Evolutionary conservation across 768 basidiomycete species (phyloP).

Genomic region (Boletus insuetus): DNA sequence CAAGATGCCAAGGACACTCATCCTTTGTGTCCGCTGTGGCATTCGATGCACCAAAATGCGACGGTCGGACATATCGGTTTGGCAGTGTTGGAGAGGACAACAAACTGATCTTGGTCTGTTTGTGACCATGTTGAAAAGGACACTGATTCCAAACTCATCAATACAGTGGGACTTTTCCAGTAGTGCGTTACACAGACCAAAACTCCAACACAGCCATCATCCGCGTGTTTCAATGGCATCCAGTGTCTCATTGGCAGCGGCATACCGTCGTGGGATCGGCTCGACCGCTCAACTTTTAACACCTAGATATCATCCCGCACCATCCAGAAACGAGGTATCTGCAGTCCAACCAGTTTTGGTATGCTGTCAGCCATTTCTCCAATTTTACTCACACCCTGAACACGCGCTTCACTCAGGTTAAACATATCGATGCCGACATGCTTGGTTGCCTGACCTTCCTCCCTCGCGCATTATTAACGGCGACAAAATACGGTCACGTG

Average conservation of each 20-base stretch:
- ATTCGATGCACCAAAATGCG: constrained; percentile 87
- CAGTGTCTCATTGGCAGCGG: constrained; percentile 66
- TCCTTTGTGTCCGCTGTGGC: constrained; percentile 89
- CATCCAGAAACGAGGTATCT: constrained; percentile 86
- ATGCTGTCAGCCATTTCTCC: constrained; percentile 23
- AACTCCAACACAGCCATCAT: constrained; percentile 66
- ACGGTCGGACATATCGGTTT: constrained; percentile 89
- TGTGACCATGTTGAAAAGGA: not conserved
- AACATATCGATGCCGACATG: constrained; percentile 78
- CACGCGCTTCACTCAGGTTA: constrained; percentile 48
- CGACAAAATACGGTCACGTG: constrained; percentile 73
- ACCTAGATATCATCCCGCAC: constrained; percentile 79
- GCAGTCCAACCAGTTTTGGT: constrained; percentile 90
- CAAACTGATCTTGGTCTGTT: constrained; percentile 79
- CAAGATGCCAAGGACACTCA: constrained; percentile 95
- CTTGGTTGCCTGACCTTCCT: constrained; percentile 74
- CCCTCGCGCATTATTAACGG: constrained; percentile 74
- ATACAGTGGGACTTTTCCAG: constrained; percentile 92
- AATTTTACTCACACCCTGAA: not conserved
- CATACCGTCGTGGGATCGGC: constrained; percentile 55
- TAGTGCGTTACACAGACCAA: constrained; percentile 86
- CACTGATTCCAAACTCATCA: not conserved
- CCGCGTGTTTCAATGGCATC: constrained; percentile 79
- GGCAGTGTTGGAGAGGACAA: constrained; percentile 97
- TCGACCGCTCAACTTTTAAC: constrained; percentile 56